phyloP scores from a whole-genome alignment of 345 rosid genomes.

The Litchi chinensis region DNA sequence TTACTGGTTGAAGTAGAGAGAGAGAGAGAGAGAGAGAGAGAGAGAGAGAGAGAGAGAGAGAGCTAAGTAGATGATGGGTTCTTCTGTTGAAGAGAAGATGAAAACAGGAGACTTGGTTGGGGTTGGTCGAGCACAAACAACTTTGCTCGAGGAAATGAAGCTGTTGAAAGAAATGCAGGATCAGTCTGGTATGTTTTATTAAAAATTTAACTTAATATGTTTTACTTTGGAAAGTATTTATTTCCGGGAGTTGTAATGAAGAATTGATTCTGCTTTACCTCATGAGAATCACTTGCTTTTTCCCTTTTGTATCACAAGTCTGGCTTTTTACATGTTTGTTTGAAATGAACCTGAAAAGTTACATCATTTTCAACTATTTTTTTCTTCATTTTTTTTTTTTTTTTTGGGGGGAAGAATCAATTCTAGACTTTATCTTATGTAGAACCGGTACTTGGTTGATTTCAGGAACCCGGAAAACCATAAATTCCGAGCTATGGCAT shows the following conservation, averaged over 20 bases:
- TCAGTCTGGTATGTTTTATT: conserved; percentile 67
- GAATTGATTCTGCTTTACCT: conserved; percentile 1
- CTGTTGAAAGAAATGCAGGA: conserved; percentile 82
- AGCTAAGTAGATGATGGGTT: conserved; percentile 40
- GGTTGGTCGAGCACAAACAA: conserved; percentile 34
- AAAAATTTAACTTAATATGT: background rate
- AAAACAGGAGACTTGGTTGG: conserved; percentile 46
- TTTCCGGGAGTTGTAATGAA: background rate
- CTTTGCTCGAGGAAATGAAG: conserved; percentile 90
- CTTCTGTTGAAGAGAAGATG: conserved; percentile 64
- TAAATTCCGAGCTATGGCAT: conserved; percentile 94
- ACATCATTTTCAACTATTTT: background rate
- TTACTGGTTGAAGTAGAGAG: conserved; percentile 20
- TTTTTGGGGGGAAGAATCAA: conserved; percentile 2
- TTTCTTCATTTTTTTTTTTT: background rate
- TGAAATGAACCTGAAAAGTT: conserved; percentile 15
- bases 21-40: conserved; percentile 9
- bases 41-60: background rate
- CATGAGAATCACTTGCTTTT: background rate
- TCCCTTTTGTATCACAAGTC: conserved; percentile 1
- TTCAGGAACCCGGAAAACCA: conserved; percentile 68
- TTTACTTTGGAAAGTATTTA: background rate
- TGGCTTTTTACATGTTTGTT: background rate
- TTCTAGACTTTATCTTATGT: background rate
- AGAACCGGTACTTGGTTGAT: conserved; percentile 20